Base-by-base conservation (phyloP, 768 basidiomycete genomes). In the Favolaschia claudopus region DNA sequence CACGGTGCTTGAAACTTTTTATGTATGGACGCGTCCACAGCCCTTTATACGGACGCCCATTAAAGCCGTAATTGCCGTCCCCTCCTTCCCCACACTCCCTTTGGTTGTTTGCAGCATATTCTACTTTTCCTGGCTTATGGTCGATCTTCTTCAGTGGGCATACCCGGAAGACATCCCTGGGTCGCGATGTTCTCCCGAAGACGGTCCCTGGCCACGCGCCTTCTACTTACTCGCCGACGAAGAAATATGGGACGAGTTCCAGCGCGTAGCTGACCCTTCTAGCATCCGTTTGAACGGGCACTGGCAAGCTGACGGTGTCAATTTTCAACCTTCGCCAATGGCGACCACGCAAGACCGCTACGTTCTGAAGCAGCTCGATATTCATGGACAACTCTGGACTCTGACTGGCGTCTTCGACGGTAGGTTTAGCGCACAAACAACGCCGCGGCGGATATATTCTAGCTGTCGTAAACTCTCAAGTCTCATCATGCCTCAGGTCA, bases 371-470 rank as follows among this genome's bases (percentile, higher is more conserved):
- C 79, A 81, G 65, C 76, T 88, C 54, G 75, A 85, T 39, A 74
- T 89, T 50, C 77, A 77, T 45, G 88, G 85, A 14, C 80, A 76
- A 28, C 71, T 75, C 45, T 89, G 88, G 88, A 77, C 79, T n/a
- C 78, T 89, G 61, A 87, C 86, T 1, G 88, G 85, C 43, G 87
- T 89, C 32, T 89, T 89, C 65, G 88, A 89, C 70, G 88, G 88
- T 84, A 65, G 59, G 85, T 68, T 31, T 52, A 50, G 29, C 31
- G 52, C 32, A 32, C 50, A 12, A 58, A 58, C 34, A 55, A 33
- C 54, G 54, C 52, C 45, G 45, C 37, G 45, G 27, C 64, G 48
- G 39, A 54, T 59, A 24, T 60, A 40, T 59, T 48, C 44, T 29
- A 42, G 38, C 13, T 27, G 29, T 27, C 31, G 27, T 22, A 42